Evolutionary conservation across 2,329 filamentous ascomycete species (phyloP).

Genomic region (Sporothrix protearum): DNA sequence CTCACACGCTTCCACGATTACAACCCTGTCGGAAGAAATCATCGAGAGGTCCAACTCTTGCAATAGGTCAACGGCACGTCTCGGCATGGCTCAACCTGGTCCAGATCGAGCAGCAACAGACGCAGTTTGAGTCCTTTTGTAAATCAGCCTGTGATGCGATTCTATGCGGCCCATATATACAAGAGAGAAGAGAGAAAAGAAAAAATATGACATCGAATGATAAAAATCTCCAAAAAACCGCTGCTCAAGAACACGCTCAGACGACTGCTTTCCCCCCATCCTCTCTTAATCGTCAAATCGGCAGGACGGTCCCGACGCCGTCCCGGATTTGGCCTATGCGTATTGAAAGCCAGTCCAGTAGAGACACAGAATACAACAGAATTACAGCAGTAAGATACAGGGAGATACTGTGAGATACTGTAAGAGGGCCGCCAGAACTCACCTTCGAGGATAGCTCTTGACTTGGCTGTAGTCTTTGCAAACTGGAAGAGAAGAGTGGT

Average conservation of each 20-base stretch:
- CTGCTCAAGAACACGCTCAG: neutral
- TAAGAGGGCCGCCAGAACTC: conserved; percentile 20
- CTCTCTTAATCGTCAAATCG: conserved; percentile 29
- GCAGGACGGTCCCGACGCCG: conserved; percentile 30
- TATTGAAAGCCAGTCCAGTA: neutral
- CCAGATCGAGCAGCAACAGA: neutral
- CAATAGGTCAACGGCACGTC: neutral
- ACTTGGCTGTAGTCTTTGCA: conserved; percentile 41
- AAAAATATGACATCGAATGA: neutral
- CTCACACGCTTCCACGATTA: neutral
- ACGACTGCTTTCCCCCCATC: too few species aligned
- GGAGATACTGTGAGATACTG: neutral
- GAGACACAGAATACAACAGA: neutral
- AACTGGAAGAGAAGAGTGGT: conserved; percentile 30
- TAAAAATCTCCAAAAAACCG: too few species aligned
- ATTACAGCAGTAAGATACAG: too few species aligned
- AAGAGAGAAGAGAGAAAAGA: neutral
- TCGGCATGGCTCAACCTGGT: neutral
- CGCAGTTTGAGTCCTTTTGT: neutral
- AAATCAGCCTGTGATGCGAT: neutral
- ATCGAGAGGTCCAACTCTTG: neutral
- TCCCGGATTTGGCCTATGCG: conserved; percentile 30
- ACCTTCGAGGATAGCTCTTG: conserved; percentile 38
- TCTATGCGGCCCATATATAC: neutral
- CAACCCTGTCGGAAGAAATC: neutral